A percentile compares a stretch with the other conserved stretches of the same genome.
phyloP scores from a whole-genome alignment of 2,329 filamentous ascomycete genomes.

The Monilinia polystroma region DNA sequence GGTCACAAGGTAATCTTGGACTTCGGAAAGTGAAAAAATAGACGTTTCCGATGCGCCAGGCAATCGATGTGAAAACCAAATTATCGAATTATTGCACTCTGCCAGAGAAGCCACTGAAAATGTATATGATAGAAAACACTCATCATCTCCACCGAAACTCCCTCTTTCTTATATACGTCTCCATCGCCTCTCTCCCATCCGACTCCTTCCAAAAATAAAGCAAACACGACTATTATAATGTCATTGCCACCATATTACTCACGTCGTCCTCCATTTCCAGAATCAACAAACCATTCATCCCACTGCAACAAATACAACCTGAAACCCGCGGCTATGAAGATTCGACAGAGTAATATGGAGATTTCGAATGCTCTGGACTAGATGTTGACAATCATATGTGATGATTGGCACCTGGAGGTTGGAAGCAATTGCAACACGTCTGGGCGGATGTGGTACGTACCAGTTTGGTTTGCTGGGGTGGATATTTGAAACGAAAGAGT shows the following conservation, averaged over 20 bases:
- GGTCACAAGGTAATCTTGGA: not conserved
- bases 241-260: not conserved
- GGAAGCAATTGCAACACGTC: not conserved
- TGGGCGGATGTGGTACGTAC: slow-evolving; percentile 2
- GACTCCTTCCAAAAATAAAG: slow-evolving; percentile 1
- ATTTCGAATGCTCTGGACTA: not conserved
- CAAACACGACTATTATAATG: not conserved
- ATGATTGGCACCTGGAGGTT: slow-evolving; percentile 11
- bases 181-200: not conserved
- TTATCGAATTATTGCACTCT: not conserved
- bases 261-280: not conserved
- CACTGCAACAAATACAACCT: not conserved
- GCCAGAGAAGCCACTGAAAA: not conserved
- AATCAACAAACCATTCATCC: not conserved
- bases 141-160: not conserved
- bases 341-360: not conserved
- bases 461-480: not conserved
- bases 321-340: slow-evolving; percentile 9
- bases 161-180: slow-evolving; percentile 11
- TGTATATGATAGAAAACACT: not conserved
- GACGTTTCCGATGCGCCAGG: slow-evolving; percentile 5
- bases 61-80: not conserved
- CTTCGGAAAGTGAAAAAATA: not conserved
- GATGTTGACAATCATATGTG: not conserved
- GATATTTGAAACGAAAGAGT: not conserved